Conservation (phyloP, 129 eudicot species). For the Saussurea involucrata region DNA sequence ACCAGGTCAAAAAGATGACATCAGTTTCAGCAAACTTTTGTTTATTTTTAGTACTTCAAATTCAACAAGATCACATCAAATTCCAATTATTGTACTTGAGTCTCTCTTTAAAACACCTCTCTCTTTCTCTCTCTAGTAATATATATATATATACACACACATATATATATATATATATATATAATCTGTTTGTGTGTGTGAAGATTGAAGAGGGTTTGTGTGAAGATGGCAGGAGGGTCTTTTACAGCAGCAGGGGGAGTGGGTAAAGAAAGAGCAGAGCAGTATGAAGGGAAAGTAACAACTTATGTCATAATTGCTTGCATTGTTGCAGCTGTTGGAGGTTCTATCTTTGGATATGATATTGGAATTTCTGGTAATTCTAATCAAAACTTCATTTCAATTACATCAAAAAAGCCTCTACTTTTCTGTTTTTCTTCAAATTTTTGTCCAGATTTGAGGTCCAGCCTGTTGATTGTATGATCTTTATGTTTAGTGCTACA, state of each 20-base stretch:
- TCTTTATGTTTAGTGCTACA: background rate
- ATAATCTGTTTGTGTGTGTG: background rate
- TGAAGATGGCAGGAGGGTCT: slow-evolving; percentile 72
- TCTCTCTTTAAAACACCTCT: slow-evolving; percentile 8
- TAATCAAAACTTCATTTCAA: background rate
- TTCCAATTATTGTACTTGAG: slow-evolving; percentile 4
- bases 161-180: background rate
- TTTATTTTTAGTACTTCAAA: slow-evolving; percentile 16
- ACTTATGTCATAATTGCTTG: slow-evolving; percentile 67
- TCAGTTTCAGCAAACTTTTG: slow-evolving; percentile 1
- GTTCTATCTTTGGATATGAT: slow-evolving; percentile 83
- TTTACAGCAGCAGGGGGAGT: slow-evolving; percentile 52
- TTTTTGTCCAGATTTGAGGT: background rate
- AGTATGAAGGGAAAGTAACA: slow-evolving; percentile 70
- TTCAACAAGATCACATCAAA: background rate
- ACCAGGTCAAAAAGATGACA: background rate
- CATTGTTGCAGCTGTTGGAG: slow-evolving; percentile 87
- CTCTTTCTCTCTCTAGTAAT: background rate
- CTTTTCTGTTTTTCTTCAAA: background rate
- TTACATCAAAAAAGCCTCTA: background rate
- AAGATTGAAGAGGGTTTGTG: background rate
- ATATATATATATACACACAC: background rate
- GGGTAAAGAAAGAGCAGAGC: slow-evolving; percentile 65
- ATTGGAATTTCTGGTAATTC: slow-evolving; percentile 79
- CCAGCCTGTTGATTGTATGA: background rate